Conservation (phyloP, 352 stramenopile species). For the Globisporangium nagaii region DNA sequence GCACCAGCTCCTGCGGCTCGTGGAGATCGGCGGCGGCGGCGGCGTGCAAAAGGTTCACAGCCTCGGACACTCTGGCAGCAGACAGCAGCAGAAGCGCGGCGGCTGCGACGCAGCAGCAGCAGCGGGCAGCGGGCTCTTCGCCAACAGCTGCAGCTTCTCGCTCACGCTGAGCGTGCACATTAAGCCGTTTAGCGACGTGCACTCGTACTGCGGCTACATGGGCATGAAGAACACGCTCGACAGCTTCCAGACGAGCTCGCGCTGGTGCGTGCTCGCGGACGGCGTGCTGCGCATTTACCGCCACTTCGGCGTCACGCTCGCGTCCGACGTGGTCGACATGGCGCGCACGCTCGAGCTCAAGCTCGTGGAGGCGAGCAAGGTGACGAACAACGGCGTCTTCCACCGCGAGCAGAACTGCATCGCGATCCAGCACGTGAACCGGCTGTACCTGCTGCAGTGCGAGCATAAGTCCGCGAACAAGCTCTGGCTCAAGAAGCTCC, state of each 20-base stretch:
- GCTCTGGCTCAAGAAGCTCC: slow-evolving; percentile 66
- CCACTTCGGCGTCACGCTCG: slow-evolving; percentile 66
- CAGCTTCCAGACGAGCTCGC: slow-evolving; percentile 48
- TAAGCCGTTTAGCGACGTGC: slow-evolving; percentile 37
- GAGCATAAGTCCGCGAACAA: slow-evolving; percentile 35
- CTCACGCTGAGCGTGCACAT: slow-evolving; percentile 36
- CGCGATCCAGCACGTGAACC: slow-evolving; percentile 33
- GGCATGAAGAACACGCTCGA: slow-evolving; percentile 60
- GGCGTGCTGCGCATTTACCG: slow-evolving; percentile 59
- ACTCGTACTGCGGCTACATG: slow-evolving; percentile 64
- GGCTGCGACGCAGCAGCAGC: neutral
- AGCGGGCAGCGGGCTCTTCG: neutral
- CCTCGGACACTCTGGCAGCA: neutral
- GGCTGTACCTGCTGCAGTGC: slow-evolving; percentile 51
- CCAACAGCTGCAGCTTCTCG: slow-evolving; percentile 12
- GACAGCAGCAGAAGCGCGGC: neutral
- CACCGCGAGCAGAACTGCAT: slow-evolving; percentile 30
- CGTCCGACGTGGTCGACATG: slow-evolving; percentile 57
- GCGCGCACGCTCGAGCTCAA: slow-evolving; percentile 40
- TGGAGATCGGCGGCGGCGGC: slow-evolving; percentile 14
- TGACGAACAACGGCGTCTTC: slow-evolving; percentile 3
- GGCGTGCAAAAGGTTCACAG: neutral
- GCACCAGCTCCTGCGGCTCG: slow-evolving; percentile 36
- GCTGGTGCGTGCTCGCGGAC: slow-evolving; percentile 71
- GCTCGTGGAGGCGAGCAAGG: slow-evolving; percentile 24